Percentiles rank a stretch among this genome's conserved stretches.
phyloP scores from a whole-genome alignment of 2,329 filamentous ascomycete genomes.

The Talaromyces sp. region DNA sequence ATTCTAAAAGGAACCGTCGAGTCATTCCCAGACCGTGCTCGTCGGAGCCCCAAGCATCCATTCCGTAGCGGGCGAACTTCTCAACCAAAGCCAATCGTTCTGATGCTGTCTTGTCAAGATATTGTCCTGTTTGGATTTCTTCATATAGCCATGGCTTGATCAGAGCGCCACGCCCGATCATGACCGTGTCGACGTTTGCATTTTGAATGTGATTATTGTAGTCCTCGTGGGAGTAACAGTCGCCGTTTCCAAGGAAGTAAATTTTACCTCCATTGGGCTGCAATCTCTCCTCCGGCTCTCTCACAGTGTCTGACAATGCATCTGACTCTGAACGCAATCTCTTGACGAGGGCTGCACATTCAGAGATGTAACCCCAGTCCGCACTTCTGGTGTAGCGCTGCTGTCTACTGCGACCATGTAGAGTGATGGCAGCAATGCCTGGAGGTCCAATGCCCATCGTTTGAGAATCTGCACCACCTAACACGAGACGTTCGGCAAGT shows the following conservation, averaged over 20 bases:
- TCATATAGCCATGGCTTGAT: constrained; percentile 99
- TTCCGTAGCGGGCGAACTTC: constrained; percentile 82
- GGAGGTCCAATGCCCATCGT: constrained; percentile 65
- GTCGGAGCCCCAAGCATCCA: constrained; percentile 94
- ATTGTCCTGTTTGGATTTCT: constrained; percentile 87
- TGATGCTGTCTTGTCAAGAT: constrained; percentile 87
- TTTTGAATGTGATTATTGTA: constrained; percentile 76
- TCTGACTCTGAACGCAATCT: constrained; percentile 68
- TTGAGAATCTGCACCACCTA: constrained; percentile 71
- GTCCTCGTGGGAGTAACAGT: constrained; percentile 89
- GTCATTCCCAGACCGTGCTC: constrained; percentile 91
- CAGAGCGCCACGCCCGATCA: constrained; percentile 92
- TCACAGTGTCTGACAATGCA: constrained; percentile 68
- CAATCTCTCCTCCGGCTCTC: constrained; percentile 71
- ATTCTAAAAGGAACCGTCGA: constrained; percentile 87
- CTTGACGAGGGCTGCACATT: constrained; percentile 81
- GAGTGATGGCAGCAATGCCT: constrained; percentile 89
- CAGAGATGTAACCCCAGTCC: constrained; percentile 93
- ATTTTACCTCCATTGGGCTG: constrained; percentile 68
- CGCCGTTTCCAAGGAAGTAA: constrained; percentile 94
- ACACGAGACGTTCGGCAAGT: constrained; percentile 75
- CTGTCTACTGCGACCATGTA: constrained; percentile 89
- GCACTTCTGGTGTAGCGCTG: constrained; percentile 88
- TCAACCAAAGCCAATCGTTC: constrained; percentile 84
- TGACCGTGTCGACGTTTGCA: constrained; percentile 82